Evolutionary conservation across 108 stramenopile species (phyloP).

Genomic region (Nitzschia inconspicua): DNA sequence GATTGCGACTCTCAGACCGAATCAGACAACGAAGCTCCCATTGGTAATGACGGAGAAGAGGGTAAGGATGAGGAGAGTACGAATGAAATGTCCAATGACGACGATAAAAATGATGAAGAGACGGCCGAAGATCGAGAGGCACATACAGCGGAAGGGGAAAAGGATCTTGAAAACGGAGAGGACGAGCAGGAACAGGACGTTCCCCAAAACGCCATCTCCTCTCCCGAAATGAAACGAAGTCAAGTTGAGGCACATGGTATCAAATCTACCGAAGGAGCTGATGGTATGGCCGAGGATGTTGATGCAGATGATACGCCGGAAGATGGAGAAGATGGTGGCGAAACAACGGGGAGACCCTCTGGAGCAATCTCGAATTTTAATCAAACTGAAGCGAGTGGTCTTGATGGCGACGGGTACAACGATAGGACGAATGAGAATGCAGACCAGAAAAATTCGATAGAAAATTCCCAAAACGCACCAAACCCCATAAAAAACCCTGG

Average conservation of each 20-base stretch:
- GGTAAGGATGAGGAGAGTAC: conserved; percentile 13
- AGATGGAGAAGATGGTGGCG: conserved; percentile 32
- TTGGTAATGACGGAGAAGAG: conserved; percentile 21
- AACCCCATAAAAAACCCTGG: conserved; percentile 88
- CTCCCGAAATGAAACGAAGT: conserved; percentile 6
- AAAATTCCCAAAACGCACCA: conserved; percentile 36
- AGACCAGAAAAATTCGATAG: conserved; percentile 16
- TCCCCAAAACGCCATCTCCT: not conserved
- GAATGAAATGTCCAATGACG: conserved; percentile 15
- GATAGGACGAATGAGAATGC: conserved; percentile 29
- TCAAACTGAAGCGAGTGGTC: conserved; percentile 10
- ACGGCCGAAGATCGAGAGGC: conserved; percentile 11
- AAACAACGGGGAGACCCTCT: conserved; percentile 18
- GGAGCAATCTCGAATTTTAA: conserved; percentile 13
- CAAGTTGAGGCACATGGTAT: conserved; percentile 45
- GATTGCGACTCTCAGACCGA: conserved; percentile 3
- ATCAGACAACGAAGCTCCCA: conserved; percentile 9
- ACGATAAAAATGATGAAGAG: conserved; percentile 23
- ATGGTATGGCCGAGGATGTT: conserved; percentile 31
- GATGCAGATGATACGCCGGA: conserved; percentile 25
- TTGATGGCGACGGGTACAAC: conserved; percentile 22
- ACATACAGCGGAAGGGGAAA: conserved; percentile 23
- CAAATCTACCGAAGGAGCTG: conserved; percentile 52
- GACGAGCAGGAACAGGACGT: conserved; percentile 22
- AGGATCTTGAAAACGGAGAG: conserved; percentile 20